Percentiles rank a stretch among this genome's conserved stretches.
phyloP scores from a whole-genome alignment of 2,329 filamentous ascomycete genomes.

The Colletotrichum sp. region DNA sequence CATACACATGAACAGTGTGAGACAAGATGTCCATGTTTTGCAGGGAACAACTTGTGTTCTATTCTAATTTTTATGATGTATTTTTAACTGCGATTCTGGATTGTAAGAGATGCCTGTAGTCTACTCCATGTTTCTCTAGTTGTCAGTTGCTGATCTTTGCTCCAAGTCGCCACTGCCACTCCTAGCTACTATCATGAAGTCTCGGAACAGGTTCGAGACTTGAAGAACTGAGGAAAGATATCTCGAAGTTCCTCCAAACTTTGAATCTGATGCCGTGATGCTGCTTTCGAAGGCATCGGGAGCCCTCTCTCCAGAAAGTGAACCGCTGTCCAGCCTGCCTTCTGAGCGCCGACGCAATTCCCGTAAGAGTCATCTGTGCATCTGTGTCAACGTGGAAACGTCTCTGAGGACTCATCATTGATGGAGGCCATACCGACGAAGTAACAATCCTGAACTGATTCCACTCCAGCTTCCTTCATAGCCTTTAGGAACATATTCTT shows the following conservation, averaged over 20 bases:
- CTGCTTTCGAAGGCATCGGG: not conserved
- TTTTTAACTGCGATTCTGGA: not conserved
- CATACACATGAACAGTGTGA: not conserved
- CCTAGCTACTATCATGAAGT: not conserved
- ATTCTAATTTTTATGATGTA: not conserved
- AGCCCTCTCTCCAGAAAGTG: constrained; percentile 84
- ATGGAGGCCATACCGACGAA: not conserved
- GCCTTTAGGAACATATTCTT: constrained; percentile 84
- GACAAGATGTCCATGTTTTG: not conserved
- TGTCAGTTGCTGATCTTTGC: not conserved
- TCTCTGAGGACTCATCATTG: too few relatives aligned
- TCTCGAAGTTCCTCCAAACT: not conserved
- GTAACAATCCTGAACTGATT: constrained; percentile 41
- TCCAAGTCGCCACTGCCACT: not conserved
- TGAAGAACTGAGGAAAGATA: not conserved
- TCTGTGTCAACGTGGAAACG: constrained; percentile 33
- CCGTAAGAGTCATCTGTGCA: constrained; percentile 82
- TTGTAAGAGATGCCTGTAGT: not conserved
- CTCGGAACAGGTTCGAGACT: not conserved
- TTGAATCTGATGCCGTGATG: not conserved
- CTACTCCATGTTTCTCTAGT: not conserved
- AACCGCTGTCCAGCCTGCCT: constrained; percentile 82
- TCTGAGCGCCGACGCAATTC: constrained; percentile 77
- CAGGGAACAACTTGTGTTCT: not conserved
- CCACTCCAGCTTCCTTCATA: constrained; percentile 81